A percentile compares a stretch with the other conserved stretches of the same genome.
Evolutionary conservation across 2,329 filamentous ascomycete species (phyloP).

Genomic region (Pyricularia sp.): DNA sequence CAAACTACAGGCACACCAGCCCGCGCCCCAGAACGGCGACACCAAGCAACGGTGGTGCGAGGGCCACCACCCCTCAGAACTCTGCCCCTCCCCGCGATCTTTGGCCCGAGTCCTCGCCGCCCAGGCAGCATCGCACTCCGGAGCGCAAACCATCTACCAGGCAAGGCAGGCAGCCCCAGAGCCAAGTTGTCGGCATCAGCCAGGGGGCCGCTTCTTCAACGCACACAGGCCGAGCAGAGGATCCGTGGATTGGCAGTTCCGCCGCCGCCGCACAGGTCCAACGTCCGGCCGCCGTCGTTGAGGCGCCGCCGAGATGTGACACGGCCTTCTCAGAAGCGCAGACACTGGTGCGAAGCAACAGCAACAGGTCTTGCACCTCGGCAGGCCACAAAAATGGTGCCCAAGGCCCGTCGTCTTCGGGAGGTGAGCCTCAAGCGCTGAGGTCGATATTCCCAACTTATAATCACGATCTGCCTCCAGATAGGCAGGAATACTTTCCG

Average conservation of each 20-base stretch:
- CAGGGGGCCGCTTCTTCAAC: not conserved
- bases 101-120: not conserved
- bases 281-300: conserved; percentile 25
- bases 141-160: conserved; percentile 19
- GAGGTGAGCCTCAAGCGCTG: conserved; percentile 28
- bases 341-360: conserved; percentile 35
- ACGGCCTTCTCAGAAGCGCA: conserved; percentile 38
- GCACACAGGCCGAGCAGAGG: not conserved
- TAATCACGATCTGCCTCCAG: conserved; percentile 51
- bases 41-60: conserved; percentile 16
- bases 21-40: conserved; percentile 22
- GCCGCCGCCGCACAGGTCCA: conserved; percentile 17
- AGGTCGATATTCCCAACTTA: conserved; percentile 68
- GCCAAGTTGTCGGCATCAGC: conserved; percentile 10
- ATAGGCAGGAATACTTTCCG: conserved; percentile 58
- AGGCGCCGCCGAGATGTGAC: conserved; percentile 30
- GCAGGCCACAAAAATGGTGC: conserved; percentile 7
- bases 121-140: conserved; percentile 19
- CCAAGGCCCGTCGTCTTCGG: not conserved
- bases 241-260: not conserved
- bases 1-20: conserved; percentile 23
- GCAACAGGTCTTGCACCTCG: conserved; percentile 38
- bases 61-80: conserved; percentile 11
- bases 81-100: conserved; percentile 16
- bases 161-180: conserved; percentile 18